phyloP scores from a whole-genome alignment of 2,329 filamentous ascomycete genomes.

The Ilyonectria robusta region DNA sequence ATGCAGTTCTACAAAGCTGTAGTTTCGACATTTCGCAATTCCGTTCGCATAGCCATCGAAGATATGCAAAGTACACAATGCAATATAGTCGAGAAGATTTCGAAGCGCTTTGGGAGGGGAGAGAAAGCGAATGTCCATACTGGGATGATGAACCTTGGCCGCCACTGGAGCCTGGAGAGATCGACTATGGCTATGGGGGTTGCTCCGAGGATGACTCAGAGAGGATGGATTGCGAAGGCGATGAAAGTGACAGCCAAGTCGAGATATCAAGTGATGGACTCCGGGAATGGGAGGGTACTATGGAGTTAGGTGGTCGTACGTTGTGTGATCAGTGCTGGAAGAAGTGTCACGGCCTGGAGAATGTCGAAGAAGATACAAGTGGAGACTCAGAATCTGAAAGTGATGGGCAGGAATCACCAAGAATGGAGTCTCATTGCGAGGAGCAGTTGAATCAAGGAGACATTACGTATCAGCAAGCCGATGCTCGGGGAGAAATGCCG shows the following conservation, averaged over 20 bases:
- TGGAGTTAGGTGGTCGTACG: neutral
- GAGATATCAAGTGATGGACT: neutral
- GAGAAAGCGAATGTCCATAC: slow-evolving; percentile 14
- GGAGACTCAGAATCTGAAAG: neutral
- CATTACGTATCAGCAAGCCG: neutral
- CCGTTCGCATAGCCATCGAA: too few relatives aligned
- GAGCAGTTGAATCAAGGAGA: neutral
- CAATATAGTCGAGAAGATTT: neutral
- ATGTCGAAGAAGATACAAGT: neutral
- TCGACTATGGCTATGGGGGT: neutral
- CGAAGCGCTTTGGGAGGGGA: slow-evolving; percentile 13
- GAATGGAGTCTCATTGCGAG: neutral
- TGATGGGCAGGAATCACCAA: neutral
- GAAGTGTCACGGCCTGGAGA: neutral
- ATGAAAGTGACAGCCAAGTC: neutral
- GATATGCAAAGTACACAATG: neutral
- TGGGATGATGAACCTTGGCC: slow-evolving; percentile 28
- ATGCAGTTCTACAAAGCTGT: slow-evolving; percentile 19
- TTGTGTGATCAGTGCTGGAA: neutral
- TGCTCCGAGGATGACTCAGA: too few relatives aligned
- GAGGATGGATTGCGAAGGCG: too few relatives aligned
- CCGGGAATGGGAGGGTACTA: neutral
- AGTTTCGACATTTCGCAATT: slow-evolving; percentile 15
- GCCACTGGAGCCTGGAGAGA: neutral
- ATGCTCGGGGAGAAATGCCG: neutral